A percentile compares a stretch with the other conserved stretches of the same genome.
Evolutionary conservation across 805 yeast species (phyloP).

Genomic region (Yamadazyma nakazawae): DNA sequence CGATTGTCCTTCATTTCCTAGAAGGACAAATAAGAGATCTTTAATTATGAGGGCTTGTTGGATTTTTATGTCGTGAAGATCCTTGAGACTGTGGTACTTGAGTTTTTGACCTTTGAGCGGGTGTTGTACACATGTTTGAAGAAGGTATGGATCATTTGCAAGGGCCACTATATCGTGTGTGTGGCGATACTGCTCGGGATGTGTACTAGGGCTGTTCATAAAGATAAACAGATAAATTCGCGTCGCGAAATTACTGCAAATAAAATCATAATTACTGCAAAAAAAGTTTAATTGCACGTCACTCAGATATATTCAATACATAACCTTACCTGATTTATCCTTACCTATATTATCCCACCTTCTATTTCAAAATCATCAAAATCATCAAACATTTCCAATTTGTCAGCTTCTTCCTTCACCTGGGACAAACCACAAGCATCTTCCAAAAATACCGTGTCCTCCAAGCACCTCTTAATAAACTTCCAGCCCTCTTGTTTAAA

Average conservation of each 20-base stretch:
- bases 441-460: conserved; percentile 66
- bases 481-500: conserved; percentile 68
- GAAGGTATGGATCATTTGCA: conserved; percentile 14
- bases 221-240: background rate
- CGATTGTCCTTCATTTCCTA: conserved; percentile 76
- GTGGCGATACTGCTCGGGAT: background rate
- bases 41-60: conserved; percentile 73
- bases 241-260: background rate
- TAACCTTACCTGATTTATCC: too few species aligned
- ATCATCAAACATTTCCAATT: conserved; percentile 13
- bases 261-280: background rate
- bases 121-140: conserved; percentile 9
- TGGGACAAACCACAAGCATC: conserved; percentile 73
- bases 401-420: conserved; percentile 70
- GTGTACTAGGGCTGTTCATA: background rate
- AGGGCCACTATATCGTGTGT: conserved; percentile 18
- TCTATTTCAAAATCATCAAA: conserved; percentile 6
- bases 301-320: too few species aligned
- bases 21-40: conserved; percentile 65
- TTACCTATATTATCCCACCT: background rate
- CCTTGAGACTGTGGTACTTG: conserved; percentile 28
- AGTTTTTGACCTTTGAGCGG: conserved; percentile 7
- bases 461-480: conserved; percentile 69
- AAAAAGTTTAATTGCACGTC: too few species aligned
- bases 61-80: conserved; percentile 43